Conservation (phyloP, 805 yeast species). For the Zygosaccharomyces bailii region DNA sequence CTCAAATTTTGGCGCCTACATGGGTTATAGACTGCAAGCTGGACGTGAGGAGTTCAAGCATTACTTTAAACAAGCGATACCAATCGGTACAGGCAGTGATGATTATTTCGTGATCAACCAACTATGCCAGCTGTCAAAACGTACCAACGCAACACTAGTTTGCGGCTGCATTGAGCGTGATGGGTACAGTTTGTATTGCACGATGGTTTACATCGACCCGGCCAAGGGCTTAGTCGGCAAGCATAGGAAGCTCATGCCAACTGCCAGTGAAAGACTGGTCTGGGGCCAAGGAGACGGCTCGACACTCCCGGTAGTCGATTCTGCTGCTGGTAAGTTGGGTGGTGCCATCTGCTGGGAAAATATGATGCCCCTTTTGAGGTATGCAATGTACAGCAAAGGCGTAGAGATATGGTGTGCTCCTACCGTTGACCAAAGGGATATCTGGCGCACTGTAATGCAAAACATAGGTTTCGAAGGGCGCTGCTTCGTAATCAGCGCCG, state of each 20-base stretch:
- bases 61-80: constrained; percentile 38
- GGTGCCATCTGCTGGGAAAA: constrained; percentile 51
- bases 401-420: constrained; percentile 44
- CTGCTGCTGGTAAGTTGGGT: constrained; percentile 39
- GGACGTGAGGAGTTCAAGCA: constrained; percentile 42
- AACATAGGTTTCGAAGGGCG: constrained; percentile 44
- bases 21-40: constrained; percentile 41
- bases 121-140: constrained; percentile 35
- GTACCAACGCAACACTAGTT: constrained; percentile 38
- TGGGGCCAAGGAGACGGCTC: constrained; percentile 51
- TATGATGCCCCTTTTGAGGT: constrained; percentile 41
- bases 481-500: constrained; percentile 40
- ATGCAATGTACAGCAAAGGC: constrained; percentile 44
- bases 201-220: constrained; percentile 42
- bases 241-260: constrained; percentile 45
- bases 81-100: constrained; percentile 35
- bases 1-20: constrained; percentile 40
- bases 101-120: constrained; percentile 33
- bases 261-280: constrained; percentile 43
- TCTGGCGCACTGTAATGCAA: constrained; percentile 43
- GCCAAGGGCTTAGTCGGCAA: constrained; percentile 39
- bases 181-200: constrained; percentile 41
- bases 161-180: constrained; percentile 43
- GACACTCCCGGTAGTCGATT: constrained; percentile 39
- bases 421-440: constrained; percentile 44